Evolutionary conservation across 2,329 filamentous ascomycete genomes (phyloP).

Genomic region (Didymella lethalis): DNA sequence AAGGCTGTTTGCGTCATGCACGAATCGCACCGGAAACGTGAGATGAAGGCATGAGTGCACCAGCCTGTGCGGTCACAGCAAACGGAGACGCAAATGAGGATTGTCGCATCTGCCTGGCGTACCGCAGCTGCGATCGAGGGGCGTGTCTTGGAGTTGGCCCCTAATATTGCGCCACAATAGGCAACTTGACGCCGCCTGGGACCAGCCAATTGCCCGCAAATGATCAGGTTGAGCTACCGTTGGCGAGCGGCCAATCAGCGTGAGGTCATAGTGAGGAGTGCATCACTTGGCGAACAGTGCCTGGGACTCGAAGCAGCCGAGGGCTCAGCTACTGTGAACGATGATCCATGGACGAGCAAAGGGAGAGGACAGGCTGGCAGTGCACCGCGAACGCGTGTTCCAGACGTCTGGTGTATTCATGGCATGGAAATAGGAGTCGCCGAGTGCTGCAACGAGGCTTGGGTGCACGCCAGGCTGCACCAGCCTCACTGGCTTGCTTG

Average conservation of each 20-base stretch:
- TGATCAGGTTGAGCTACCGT: conserved; percentile 16
- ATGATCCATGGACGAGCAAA: conserved; percentile 16
- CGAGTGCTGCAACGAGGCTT: conserved; percentile 35
- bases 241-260: conserved; percentile 23
- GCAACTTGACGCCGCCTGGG: conserved; percentile 20
- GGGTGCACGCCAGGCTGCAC: conserved; percentile 16
- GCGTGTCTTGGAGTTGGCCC: conserved; percentile 20
- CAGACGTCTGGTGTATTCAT: conserved; percentile 23
- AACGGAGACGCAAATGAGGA: conserved; percentile 34
- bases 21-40: conserved; percentile 16
- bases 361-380: conserved; percentile 26
- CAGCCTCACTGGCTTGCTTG: conserved; percentile 25
- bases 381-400: conserved; percentile 23
- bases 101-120: conserved; percentile 34
- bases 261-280: conserved; percentile 21
- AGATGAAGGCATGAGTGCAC: conserved; percentile 27
- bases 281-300: conserved; percentile 27
- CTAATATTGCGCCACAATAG: conserved; percentile 28
- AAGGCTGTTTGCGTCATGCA: conserved; percentile 33
- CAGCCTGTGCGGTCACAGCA: conserved; percentile 19
- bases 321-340: conserved; percentile 24
- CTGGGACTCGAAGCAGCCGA: conserved; percentile 14
- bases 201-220: conserved; percentile 19
- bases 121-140: conserved; percentile 30
- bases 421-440: conserved; percentile 31